phyloP scores from a whole-genome alignment of 306 rosid genomes.

The Quillaja saponaria region DNA sequence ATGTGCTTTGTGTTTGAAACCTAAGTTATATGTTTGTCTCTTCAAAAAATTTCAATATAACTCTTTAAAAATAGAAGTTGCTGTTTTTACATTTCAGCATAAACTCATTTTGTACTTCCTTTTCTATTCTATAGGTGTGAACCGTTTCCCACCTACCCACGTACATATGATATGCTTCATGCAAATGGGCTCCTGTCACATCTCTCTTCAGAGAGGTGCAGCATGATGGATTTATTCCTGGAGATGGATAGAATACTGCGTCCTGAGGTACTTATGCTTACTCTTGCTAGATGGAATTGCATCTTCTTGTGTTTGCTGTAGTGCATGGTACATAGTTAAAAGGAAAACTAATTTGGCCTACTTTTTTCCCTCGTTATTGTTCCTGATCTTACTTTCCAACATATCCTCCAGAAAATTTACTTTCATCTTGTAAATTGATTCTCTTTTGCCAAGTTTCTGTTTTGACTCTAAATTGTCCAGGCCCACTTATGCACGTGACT shows the following conservation, averaged over 20 bases:
- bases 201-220: conserved; percentile 71
- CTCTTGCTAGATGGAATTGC: not conserved
- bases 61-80: conserved; percentile 9
- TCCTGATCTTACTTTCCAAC: not conserved
- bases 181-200: conserved; percentile 81
- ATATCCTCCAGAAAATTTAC: conserved; percentile 8
- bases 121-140: conserved; percentile 70
- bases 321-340: not conserved
- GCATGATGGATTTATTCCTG: conserved; percentile 69
- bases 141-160: conserved; percentile 95
- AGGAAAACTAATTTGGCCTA: conserved; percentile 17
- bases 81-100: conserved; percentile 12
- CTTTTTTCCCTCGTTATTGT: conserved; percentile 25
- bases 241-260: conserved; percentile 98
- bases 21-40: conserved; percentile 1
- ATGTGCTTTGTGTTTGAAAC: conserved; percentile 6
- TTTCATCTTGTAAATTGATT: conserved; percentile 16
- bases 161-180: conserved; percentile 92
- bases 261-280: conserved; percentile 67
- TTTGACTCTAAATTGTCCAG: conserved; percentile 20
- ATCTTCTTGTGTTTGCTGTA: too few relatives aligned
- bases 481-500: conserved; percentile 27
- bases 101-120: conserved; percentile 28
- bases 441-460: conserved; percentile 1
- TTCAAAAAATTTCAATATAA: conserved; percentile 9